Evolutionary conservation across 2,329 filamentous ascomycete genomes (phyloP), one percentile per base, ranked within the genome.

Genomic region (Neocucurbitaria cava): DNA sequence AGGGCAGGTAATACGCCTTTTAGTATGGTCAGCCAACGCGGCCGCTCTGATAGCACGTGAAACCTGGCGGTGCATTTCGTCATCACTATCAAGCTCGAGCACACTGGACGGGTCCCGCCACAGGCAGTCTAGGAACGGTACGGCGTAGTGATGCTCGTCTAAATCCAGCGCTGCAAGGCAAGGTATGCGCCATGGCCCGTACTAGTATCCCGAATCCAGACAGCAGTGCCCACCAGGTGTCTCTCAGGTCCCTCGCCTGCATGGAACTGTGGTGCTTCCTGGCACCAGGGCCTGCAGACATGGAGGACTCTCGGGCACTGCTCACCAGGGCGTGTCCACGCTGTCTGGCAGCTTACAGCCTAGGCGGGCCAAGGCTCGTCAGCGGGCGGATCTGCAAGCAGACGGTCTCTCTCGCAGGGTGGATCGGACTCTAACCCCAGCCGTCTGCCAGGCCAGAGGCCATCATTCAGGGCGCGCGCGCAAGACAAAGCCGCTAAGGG

Each of bases 401-500:
- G 39, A 52, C 33, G 47, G 54, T 49, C 46, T 51, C 59, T 33
- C 56, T 53, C 53, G 56, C 46, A 58, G 59, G 62, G 63, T 65
- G 63, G 64, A 69, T 70, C 67, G 62, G 59, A 65, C 63, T 64
- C 59, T 59, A 38, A 53, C 47, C 38, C 47, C 30, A 55, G 64
- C 59, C 66, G 24, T 68, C 70, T 68, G 64, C 66, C 66, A 49
- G 56, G 55, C 52, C 58, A 57, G 61, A 63, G 64, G 62, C 62
- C 54, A 48, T 57, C 50, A 45, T 57, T 59, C 66, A 59, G 58
- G 62, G 59, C 59, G 58, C 60, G 53, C 57, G 53, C 24, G 68
- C 61, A 58, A 56, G 52, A 69, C 63, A 64, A 65, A 64, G 69
- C 62, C 62, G 62, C 66, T 65, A 66, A 56, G 45, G 55, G 59